Evolutionary conservation across 2,329 filamentous ascomycete species (phyloP).

Genomic region (Keithomyces neogunnii): DNA sequence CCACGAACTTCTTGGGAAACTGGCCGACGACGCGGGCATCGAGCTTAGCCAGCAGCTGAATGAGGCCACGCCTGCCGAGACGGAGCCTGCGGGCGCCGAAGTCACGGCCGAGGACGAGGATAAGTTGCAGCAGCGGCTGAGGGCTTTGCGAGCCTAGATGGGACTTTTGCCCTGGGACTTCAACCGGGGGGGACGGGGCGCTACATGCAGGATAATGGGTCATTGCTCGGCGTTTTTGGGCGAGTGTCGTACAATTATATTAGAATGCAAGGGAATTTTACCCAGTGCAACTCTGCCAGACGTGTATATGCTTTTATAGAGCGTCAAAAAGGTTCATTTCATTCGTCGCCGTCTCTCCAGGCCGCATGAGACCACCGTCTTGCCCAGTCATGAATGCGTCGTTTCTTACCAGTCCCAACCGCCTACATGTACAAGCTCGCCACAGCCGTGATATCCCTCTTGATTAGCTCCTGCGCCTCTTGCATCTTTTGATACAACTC

Average conservation of each 20-base stretch:
- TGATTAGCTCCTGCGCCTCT: conserved; percentile 93
- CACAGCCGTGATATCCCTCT: conserved; percentile 87
- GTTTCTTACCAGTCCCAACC: background rate
- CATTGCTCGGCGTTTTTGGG: conserved; percentile 10
- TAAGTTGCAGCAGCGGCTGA: conserved; percentile 54
- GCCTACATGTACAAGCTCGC: conserved; percentile 77
- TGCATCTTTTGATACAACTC: conserved; percentile 95
- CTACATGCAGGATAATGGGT: background rate
- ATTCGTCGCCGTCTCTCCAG: too few relatives aligned
- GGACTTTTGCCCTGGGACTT: background rate
- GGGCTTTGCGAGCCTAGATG: conserved; percentile 42
- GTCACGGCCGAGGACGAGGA: conserved; percentile 74
- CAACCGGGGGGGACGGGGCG: too few relatives aligned
- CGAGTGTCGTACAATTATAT: background rate
- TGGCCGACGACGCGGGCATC: conserved; percentile 81
- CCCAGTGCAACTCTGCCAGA: background rate
- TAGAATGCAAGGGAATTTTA: background rate
- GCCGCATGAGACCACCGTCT: too few relatives aligned
- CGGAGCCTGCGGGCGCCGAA: conserved; percentile 51
- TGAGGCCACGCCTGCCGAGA: conserved; percentile 44
- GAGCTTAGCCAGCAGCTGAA: conserved; percentile 70
- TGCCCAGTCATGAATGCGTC: background rate
- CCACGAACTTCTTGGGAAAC: conserved; percentile 74
- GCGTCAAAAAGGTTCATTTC: background rate
- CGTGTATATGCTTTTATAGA: background rate